Evolutionary conservation across 352 stramenopile genomes (phyloP).

Genomic region (Globisporangium alternatum): DNA sequence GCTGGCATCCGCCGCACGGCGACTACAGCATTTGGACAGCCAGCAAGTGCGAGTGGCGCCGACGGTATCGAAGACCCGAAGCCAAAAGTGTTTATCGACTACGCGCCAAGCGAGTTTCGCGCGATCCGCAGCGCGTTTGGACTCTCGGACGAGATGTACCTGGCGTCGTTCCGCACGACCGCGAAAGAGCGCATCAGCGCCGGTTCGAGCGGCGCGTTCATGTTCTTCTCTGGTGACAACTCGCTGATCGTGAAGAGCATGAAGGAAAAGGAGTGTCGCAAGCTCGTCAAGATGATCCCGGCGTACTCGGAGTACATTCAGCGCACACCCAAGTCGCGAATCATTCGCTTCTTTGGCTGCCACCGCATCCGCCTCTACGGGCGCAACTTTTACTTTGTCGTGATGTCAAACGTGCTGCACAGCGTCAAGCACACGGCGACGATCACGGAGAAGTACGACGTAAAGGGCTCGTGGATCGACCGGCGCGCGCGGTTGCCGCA

Average conservation of each 20-base stretch:
- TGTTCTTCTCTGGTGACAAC: constrained; percentile 81
- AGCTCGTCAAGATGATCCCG: constrained; percentile 71
- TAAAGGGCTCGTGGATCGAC: constrained; percentile 77
- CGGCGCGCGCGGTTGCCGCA: constrained; percentile 47
- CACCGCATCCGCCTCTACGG: constrained; percentile 79
- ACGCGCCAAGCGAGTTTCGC: constrained; percentile 62
- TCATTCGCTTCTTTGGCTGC: constrained; percentile 87
- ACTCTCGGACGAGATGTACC: constrained; percentile 64
- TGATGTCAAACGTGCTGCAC: constrained; percentile 81
- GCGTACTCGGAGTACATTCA: constrained; percentile 64
- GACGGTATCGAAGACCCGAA: constrained; percentile 39
- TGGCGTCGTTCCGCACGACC: constrained; percentile 69
- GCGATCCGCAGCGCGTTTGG: constrained; percentile 57
- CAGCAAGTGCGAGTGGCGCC: constrained; percentile 13
- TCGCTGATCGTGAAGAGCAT: constrained; percentile 80
- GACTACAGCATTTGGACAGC: constrained; percentile 26
- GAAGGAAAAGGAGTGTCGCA: constrained; percentile 68
- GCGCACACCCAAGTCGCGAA: constrained; percentile 51
- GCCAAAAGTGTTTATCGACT: constrained; percentile 78
- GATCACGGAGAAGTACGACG: constrained; percentile 71
- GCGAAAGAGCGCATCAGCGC: constrained; percentile 76
- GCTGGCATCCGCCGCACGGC: constrained; percentile 46
- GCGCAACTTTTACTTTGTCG: constrained; percentile 77
- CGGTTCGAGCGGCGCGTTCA: constrained; percentile 75
- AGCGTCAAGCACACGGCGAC: constrained; percentile 49